Evolutionary conservation across 2,329 filamentous ascomycete species (phyloP), one percentile per base, ranked within the genome.

Genomic region (Sarocladium oryzae): DNA sequence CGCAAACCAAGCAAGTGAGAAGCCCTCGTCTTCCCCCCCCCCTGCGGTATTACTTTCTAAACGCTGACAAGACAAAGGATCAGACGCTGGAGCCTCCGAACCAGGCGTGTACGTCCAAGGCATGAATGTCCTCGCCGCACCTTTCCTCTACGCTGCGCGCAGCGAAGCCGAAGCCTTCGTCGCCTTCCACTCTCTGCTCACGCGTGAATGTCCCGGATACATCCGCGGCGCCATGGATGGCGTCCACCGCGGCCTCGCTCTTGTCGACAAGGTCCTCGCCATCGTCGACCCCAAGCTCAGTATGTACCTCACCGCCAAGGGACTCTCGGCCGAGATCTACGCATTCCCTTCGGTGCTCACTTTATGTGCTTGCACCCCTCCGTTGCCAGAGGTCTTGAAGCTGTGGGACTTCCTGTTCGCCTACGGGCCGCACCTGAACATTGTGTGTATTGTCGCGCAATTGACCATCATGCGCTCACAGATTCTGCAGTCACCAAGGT

Each of bases 401-500:
- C 77, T 99, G 2, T 99, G 93, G 93, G 93, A 99, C 66, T 99
- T 99, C 60, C 70, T 99, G 20, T 95, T 99, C 63, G 92, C 93
- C 0, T 99, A 96, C 59, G 93, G 93, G 0, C 85, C 90, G 32
- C 93, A 99, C 66, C 69, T 99, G 55, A 99, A 99, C 63, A 89
- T 99, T 52, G 71, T 99, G 20, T 97, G 93, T 66, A 96, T 99
- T 56, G 93, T 97, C 15, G 92, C 92, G 13, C 93, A 99, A 69
- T 74, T 99, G 50, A 85, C 96, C 46, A 80, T 95, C 61, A 89
- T 96, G 70, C 78, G 91, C 53, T 86, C 91, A 52, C 84, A 89
- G 55, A 84, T 99, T 50, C 71, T 99, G 59, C 83, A 83, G 52
- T 95, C 88, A 52, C 79, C 86, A 6, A 96, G 88, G 91, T 95